These are phyloP conservation scores for Ananas comosus DNA, from an alignment of 176 grass and related monocot genomes.

Conservation along the genomic window DNA sequence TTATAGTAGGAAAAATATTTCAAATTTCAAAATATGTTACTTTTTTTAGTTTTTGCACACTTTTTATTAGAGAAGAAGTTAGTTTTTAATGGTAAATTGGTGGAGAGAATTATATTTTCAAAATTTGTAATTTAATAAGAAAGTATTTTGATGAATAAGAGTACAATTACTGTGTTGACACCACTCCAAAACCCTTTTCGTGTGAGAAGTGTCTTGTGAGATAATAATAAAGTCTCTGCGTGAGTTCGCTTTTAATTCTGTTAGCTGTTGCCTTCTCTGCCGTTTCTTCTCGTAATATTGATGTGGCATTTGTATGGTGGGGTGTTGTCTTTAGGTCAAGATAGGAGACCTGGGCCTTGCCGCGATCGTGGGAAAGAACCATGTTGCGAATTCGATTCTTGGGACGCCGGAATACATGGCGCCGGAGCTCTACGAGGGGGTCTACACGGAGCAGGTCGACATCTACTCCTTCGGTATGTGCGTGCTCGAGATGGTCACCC, in stretches of 20 bases:
- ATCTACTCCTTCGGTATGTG: constrained; percentile 96
- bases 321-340: constrained; percentile 46
- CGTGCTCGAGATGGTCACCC: constrained; percentile 93
- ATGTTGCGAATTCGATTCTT: constrained; percentile 71
- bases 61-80: no score
- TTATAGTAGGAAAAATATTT: no score
- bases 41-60: no score
- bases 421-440: constrained; percentile 91
- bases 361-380: constrained; percentile 70
- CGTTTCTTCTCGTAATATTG: neutral
- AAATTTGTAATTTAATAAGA: no score
- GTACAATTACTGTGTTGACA: no score
- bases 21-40: no score
- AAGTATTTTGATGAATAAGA: no score
- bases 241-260: constrained; percentile 1
- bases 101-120: no score
- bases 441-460: constrained; percentile 95
- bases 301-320: no score
- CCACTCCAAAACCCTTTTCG: neutral
- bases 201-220: neutral
- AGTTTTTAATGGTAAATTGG: no score
- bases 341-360: constrained; percentile 93
- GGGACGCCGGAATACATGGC: constrained; percentile 99
- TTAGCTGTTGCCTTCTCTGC: constrained; percentile 19
- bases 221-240: constrained; percentile 5